These are phyloP conservation scores for Penicillium sp. DNA, from an alignment of 2,329 filamentous ascomycete genomes.

Conservation along the genomic window DNA sequence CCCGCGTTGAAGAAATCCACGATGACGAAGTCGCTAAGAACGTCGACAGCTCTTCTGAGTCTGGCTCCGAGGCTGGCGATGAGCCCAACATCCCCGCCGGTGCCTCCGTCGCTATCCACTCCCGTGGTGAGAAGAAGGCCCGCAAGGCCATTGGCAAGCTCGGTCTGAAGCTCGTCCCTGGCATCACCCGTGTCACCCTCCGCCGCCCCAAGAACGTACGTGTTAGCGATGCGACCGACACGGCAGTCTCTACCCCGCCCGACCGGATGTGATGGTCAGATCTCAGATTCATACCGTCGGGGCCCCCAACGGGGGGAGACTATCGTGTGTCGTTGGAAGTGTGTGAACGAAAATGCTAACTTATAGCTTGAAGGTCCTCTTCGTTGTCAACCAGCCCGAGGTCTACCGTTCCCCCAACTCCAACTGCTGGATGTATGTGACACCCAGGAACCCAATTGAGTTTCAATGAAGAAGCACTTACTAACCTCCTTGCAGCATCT, in stretches of 20 bases:
- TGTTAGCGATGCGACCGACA: constrained; percentile 33
- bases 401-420: constrained; percentile 99
- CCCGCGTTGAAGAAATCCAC: constrained; percentile 94
- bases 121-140: constrained; percentile 99
- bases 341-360: constrained; percentile 20
- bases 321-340: not conserved
- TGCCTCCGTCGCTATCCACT: constrained; percentile 88
- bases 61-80: constrained; percentile 54
- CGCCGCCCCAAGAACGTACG: constrained; percentile 98
- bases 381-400: constrained; percentile 99
- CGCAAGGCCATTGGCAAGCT: constrained; percentile 99
- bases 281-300: not conserved
- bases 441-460: not conserved
- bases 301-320: not conserved
- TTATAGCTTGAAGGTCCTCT: constrained; percentile 72
- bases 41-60: constrained; percentile 60
- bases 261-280: not conserved
- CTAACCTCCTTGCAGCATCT: constrained; percentile 68
- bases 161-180: constrained; percentile 91
- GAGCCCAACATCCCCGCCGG: constrained; percentile 75
- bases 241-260: constrained; percentile 6
- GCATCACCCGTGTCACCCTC: constrained; percentile 97
- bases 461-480: constrained; percentile 1
- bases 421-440: constrained; percentile 98
- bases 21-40: constrained; percentile 85